Conservation (phyloP, 257 asterid species). For the Thymus quinquecostatus region DNA sequence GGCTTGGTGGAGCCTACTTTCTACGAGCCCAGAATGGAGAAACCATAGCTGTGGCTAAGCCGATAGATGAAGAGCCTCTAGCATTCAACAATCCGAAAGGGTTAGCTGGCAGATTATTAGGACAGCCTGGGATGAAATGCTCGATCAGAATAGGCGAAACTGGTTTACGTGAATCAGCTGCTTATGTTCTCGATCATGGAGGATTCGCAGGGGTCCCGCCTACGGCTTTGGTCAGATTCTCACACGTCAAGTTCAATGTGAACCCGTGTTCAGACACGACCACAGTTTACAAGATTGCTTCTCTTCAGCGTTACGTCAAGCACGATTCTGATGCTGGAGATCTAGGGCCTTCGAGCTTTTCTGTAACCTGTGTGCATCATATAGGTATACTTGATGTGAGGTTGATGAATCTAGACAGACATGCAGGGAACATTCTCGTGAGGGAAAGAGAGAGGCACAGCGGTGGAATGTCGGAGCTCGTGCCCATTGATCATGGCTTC, state of each 20-base stretch:
- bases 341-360: constrained; percentile 87
- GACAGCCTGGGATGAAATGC: constrained; percentile 92
- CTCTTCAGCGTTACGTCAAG: constrained; percentile 76
- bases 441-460: constrained; percentile 58
- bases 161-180: constrained; percentile 87
- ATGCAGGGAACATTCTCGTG: constrained; percentile 91
- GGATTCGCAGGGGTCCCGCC: constrained; percentile 93
- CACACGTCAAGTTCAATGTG: constrained; percentile 64
- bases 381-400: constrained; percentile 86
- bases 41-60: constrained; percentile 84
- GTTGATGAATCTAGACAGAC: constrained; percentile 90
- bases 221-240: constrained; percentile 75
- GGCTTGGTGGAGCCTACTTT: constrained; percentile 95
- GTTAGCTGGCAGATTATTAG: constrained; percentile 78
- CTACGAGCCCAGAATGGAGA: constrained; percentile 60
- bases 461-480: constrained; percentile 69
- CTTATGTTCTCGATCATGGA: constrained; percentile 85
- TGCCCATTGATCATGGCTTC: constrained; percentile 95
- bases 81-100: constrained; percentile 95
- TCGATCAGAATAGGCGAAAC: constrained; percentile 92
- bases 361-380: constrained; percentile 75
- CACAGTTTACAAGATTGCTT: constrained; percentile 63
- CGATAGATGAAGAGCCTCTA: constrained; percentile 92
- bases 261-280: constrained; percentile 44
- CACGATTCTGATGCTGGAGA: constrained; percentile 93